These are phyloP conservation scores for Juglanconis oblonga DNA, from an alignment of 2,329 filamentous ascomycete species.

Conservation along the genomic window DNA sequence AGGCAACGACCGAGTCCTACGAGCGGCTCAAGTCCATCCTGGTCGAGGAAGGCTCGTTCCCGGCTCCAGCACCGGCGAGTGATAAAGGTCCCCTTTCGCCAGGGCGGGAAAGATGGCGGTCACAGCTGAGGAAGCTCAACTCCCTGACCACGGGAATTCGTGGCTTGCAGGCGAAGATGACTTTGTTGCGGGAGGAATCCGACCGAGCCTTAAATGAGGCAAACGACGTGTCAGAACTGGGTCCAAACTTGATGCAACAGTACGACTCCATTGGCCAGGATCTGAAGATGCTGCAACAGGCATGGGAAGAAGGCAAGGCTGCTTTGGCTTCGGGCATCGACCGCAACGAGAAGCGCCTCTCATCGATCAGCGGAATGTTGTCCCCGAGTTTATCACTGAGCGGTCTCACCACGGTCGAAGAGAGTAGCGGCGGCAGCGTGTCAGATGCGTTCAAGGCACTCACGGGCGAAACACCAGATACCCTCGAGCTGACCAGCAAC, in stretches of 20 bases:
- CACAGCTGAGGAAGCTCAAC: constrained; percentile 83
- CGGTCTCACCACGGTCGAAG: constrained; percentile 63
- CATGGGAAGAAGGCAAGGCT: constrained; percentile 86
- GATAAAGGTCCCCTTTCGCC: constrained; percentile 64
- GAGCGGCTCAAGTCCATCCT: constrained; percentile 67
- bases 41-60: constrained; percentile 71
- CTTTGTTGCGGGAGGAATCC: constrained; percentile 85
- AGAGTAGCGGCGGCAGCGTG: constrained; percentile 34
- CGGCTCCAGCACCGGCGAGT: constrained; percentile 47
- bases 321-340: constrained; percentile 79
- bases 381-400: constrained; percentile 64
- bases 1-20: constrained; percentile 59
- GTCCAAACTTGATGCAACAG: constrained; percentile 75
- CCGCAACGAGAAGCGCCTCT: constrained; percentile 69
- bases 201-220: constrained; percentile 74
- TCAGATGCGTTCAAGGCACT: constrained; percentile 70
- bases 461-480: constrained; percentile 64
- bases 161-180: constrained; percentile 90
- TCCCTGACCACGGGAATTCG: constrained; percentile 87
- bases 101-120: constrained; percentile 77
- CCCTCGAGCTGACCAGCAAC: constrained; percentile 46
- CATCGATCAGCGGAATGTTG: constrained; percentile 57
- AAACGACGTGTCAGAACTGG: constrained; percentile 70
- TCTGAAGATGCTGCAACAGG: constrained; percentile 72
- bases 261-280: constrained; percentile 95